Evolutionary conservation across 768 basidiomycete genomes (phyloP).

Genomic region (Leccinum disarticulatum): DNA sequence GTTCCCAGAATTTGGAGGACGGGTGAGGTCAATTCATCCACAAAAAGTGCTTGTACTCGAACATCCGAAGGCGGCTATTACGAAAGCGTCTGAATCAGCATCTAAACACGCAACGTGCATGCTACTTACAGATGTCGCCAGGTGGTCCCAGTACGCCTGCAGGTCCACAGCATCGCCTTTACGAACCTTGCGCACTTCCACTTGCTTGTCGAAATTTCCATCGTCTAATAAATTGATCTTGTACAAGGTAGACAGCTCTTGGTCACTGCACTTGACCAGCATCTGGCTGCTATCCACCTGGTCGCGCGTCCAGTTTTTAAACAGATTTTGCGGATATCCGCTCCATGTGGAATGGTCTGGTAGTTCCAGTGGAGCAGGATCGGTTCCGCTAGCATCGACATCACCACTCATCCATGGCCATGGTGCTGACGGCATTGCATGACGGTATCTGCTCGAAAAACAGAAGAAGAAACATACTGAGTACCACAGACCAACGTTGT

Average conservation of each 20-base stretch:
- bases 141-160: constrained; percentile 30
- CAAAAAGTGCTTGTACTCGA: constrained; percentile 38
- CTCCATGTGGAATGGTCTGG: constrained; percentile 24
- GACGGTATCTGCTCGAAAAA: constrained; percentile 25
- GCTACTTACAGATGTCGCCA: constrained; percentile 27
- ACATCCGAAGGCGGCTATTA: constrained; percentile 26
- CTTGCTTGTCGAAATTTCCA: constrained; percentile 19
- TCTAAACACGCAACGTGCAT: neutral
- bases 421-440: constrained; percentile 39
- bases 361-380: neutral
- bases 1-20: constrained; percentile 42
- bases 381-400: constrained; percentile 9
- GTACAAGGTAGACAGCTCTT: constrained; percentile 20
- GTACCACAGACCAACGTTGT: neutral
- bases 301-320: constrained; percentile 51
- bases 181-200: constrained; percentile 11
- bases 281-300: constrained; percentile 42
- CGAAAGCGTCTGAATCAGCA: neutral
- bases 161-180: constrained; percentile 13
- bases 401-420: constrained; percentile 41
- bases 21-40: constrained; percentile 36
- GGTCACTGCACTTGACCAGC: constrained; percentile 19
- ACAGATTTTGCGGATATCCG: constrained; percentile 49
- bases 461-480: neutral
- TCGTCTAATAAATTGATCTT: constrained; percentile 16